Conservation (phyloP, 169 alveolate genomes). For the Eimeria acervulina region DNA sequence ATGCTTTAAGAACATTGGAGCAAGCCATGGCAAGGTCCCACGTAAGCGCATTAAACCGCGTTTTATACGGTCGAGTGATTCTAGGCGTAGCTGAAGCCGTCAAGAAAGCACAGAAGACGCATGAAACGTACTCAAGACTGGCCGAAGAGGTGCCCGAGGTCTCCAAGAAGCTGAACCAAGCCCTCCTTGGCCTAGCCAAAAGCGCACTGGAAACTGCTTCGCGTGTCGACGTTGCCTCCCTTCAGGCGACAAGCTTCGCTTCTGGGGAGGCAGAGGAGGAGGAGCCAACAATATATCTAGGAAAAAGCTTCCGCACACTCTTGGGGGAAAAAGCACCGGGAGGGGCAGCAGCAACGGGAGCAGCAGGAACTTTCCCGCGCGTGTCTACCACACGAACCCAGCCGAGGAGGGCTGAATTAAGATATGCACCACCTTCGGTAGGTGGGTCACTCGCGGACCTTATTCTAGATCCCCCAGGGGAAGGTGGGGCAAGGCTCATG, state of each 20-base stretch:
- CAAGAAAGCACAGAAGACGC: neutral
- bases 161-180: neutral
- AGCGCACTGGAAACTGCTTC: neutral
- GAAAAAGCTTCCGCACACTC: too few relatives aligned
- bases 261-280: neutral
- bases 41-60: neutral
- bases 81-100: neutral
- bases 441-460: too few relatives aligned
- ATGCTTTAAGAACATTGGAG: neutral
- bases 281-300: too few relatives aligned
- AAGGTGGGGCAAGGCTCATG: neutral
- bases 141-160: neutral
- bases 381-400: too few relatives aligned
- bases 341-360: neutral
- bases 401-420: too few relatives aligned
- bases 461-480: too few relatives aligned
- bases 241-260: neutral
- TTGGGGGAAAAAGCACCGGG: neutral
- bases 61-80: neutral
- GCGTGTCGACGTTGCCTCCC: too few relatives aligned
- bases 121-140: neutral
- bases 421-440: too few relatives aligned
- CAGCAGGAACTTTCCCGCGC: too few relatives aligned
- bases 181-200: neutral
- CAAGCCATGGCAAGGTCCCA: neutral